These are phyloP conservation scores for Skeletonema marinoi DNA, from an alignment of 108 stramenopile species.

Conservation along the genomic window DNA sequence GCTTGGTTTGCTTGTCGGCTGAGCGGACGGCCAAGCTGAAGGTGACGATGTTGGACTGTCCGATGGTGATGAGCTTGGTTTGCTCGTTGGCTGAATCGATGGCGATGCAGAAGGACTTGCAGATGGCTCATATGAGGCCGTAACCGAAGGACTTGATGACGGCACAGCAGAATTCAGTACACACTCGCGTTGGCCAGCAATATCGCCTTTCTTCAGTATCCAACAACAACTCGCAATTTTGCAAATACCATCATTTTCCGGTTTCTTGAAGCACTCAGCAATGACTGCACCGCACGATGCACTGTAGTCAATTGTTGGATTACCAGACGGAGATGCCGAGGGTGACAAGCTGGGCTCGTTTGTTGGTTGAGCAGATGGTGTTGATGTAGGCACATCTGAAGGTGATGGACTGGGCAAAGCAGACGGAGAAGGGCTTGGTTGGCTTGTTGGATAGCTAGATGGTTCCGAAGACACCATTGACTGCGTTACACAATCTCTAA, in stretches of 20 bases:
- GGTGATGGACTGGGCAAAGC: not conserved
- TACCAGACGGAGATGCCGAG: not conserved
- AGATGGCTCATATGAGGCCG: too few species aligned
- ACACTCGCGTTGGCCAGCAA: too few species aligned
- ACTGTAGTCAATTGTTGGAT: not conserved
- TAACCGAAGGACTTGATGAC: too few species aligned
- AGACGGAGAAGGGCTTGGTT: not conserved
- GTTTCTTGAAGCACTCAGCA: too few species aligned
- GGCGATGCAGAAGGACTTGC: too few species aligned
- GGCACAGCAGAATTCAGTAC: too few species aligned
- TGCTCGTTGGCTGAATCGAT: too few species aligned
- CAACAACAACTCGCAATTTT: too few species aligned
- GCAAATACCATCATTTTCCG: too few species aligned
- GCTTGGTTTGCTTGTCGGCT: not conserved
- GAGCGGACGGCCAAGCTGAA: not conserved
- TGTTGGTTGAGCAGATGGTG: not conserved
- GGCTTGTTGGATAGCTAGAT: not conserved
- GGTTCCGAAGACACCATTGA: not conserved
- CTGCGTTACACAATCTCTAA: not conserved
- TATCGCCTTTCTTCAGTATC: too few species aligned
- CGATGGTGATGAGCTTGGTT: too few species aligned
- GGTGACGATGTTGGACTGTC: not conserved
- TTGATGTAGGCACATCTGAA: not conserved
- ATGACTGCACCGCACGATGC: too few species aligned
- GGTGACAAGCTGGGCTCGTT: not conserved